phyloP scores from a whole-genome alignment of 176 grass and related monocot genomes.

The Otatea glauca region DNA sequence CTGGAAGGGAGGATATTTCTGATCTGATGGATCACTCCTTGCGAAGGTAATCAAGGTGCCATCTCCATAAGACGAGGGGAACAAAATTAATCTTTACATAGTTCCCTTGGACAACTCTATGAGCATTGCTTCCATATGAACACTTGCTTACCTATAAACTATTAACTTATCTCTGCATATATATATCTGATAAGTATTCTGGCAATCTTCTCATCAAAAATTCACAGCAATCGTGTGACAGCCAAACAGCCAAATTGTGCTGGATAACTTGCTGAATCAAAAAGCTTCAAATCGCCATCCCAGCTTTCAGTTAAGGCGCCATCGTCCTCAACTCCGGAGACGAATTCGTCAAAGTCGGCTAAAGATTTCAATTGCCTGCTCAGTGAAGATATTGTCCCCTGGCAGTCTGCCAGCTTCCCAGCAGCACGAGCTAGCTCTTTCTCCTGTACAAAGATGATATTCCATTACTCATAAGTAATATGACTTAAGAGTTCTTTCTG shows the following conservation, averaged over 20 bases:
- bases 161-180: conserved; percentile 36
- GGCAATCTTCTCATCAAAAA: conserved; percentile 25
- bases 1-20: neutral
- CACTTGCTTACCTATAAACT: conserved; percentile 44
- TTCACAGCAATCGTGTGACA: conserved; percentile 36
- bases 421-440: conserved; percentile 63
- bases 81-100: conserved; percentile 42
- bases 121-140: conserved; percentile 34
- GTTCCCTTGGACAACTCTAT: conserved; percentile 34
- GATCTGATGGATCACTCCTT: neutral
- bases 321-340: conserved; percentile 47
- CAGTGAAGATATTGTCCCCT: conserved; percentile 88
- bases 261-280: conserved; percentile 41
- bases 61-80: neutral
- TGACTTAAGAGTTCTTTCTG: neutral
- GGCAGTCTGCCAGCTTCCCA: conserved; percentile 80
- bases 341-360: conserved; percentile 64
- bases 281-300: conserved; percentile 38
- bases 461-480: conserved; percentile 28
- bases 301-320: conserved; percentile 20
- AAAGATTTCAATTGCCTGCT: conserved; percentile 71
- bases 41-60: neutral
- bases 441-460: conserved; percentile 52
- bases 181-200: conserved; percentile 35
- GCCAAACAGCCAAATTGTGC: conserved; percentile 43